Evolutionary conservation across 2,329 filamentous ascomycete genomes (phyloP).

Genomic region (Colletotrichum cereale): DNA sequence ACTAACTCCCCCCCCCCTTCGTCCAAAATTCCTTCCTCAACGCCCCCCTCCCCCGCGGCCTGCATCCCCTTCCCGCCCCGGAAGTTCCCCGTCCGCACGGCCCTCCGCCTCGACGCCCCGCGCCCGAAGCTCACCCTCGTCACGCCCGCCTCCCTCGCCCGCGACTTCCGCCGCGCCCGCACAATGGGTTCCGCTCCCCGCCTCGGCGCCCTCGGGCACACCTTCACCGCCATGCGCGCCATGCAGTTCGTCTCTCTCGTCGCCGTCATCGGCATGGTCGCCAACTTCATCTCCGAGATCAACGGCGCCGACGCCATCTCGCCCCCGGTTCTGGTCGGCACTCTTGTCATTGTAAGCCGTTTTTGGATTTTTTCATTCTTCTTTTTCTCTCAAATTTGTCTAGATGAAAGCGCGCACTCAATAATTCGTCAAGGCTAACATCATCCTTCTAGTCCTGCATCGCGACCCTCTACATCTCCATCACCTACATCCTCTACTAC

Average conservation of each 20-base stretch:
- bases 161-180: conserved; percentile 3
- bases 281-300: conserved; percentile 86
- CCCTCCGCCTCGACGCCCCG: conserved; percentile 46
- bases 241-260: conserved; percentile 80
- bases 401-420: neutral
- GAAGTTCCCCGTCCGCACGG: conserved; percentile 57
- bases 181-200: conserved; percentile 62
- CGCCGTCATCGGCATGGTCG: conserved; percentile 81
- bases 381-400: no score
- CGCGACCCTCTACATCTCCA: conserved; percentile 81
- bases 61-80: conserved; percentile 56
- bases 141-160: conserved; percentile 48
- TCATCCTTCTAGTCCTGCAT: conserved; percentile 73
- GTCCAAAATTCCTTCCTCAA: conserved; percentile 44
- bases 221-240: conserved; percentile 80
- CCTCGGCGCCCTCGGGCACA: conserved; percentile 80
- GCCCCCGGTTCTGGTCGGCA: conserved; percentile 81
- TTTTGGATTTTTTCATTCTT: neutral
- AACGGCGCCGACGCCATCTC: conserved; percentile 73
- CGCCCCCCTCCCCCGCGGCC: conserved; percentile 38
- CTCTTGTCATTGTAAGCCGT: conserved; percentile 80
- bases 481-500: conserved; percentile 85
- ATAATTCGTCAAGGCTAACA: conserved; percentile 26
- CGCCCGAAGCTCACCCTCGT: conserved; percentile 58
- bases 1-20: neutral